phyloP scores from a whole-genome alignment of 2,329 filamentous ascomycete species.

The Fusarium tuaranense region DNA sequence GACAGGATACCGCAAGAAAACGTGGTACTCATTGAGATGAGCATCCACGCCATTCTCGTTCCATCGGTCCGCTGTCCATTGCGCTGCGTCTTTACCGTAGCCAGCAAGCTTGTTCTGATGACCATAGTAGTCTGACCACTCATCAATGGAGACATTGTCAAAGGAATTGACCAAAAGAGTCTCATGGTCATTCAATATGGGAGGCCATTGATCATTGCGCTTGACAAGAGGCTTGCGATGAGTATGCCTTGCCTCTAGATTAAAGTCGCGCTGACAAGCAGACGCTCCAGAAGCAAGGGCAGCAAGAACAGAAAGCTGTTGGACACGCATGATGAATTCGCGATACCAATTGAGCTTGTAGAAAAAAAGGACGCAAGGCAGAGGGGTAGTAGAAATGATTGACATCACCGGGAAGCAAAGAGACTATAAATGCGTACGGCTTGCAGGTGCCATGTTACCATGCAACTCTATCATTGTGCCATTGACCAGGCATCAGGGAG shows the following conservation, averaged over 20 bases:
- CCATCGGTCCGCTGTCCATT: conserved; percentile 55
- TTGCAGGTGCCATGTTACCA: conserved; percentile 29
- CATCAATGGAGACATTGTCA: conserved; percentile 52
- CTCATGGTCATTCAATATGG: conserved; percentile 49
- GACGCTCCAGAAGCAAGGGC: conserved; percentile 38
- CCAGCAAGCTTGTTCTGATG: conserved; percentile 54
- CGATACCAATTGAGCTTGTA: not conserved
- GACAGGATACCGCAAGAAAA: conserved; percentile 72
- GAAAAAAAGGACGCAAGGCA: not conserved
- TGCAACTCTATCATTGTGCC: conserved; percentile 24
- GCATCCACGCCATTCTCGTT: conserved; percentile 50
- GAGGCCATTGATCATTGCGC: conserved; percentile 51
- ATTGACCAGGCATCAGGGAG: conserved; percentile 14
- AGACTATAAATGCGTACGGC: conserved; percentile 34
- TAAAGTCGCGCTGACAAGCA: conserved; percentile 48
- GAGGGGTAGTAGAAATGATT: not conserved
- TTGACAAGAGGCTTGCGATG: conserved; percentile 48
- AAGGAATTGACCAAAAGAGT: conserved; percentile 51
- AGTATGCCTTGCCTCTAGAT: conserved; percentile 43
- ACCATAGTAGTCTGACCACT: conserved; percentile 55
- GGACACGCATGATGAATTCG: conserved; percentile 28
- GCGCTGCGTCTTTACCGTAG: conserved; percentile 50
- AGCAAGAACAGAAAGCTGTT: conserved; percentile 29
- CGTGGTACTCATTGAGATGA: conserved; percentile 62
- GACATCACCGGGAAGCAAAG: conserved; percentile 5